Base-by-base conservation (phyloP, 768 basidiomycete genomes). In the Hydnomerulius pinastri region DNA sequence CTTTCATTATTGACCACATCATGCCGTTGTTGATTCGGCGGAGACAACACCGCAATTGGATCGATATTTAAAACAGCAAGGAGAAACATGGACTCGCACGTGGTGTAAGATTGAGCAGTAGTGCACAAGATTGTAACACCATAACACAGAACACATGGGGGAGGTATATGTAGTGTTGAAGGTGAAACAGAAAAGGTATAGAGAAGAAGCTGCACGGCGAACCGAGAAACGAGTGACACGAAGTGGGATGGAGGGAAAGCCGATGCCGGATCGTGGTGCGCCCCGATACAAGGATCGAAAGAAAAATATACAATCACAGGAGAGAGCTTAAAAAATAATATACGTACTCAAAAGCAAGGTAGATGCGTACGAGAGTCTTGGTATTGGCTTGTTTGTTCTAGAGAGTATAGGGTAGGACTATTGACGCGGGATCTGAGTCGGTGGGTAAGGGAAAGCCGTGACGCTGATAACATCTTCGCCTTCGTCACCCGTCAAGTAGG, bases 371-470 rank as follows among this genome's bases (percentile, higher is more conserved):
- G 51, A 33, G 29, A 18, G 13, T 30, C 29, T 20, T 21, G 45
- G 51, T 40, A 46, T 40, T 30, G 42, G 25, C 9, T 30, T 43
- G 20, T 10, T 36, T 41, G 18, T 48, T 41, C 25, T 43, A 25
- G 25, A 41, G n/a, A 13, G 21, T 21, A 25, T 39, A 42, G 25
- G 2, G 35, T 15, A n/a, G 21, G 38, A 44, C 50, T 54, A 61
- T 9, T 50, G 51, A 12, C 36, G 32, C 6, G 40, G 54, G 43
- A 50, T 13, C 25, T 51, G 50, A 18, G 61, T 45, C 2, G 69
- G 67, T 1, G 68, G 71, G 23, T 60, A 64, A 13, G 71, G 70
- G 44, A 66, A 68, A 28, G 66, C 60, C 0, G 58, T 47, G 18
- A 65, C 60, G 36, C 53, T 63, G 53, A 64, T 46, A 3, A 62